Conservation (phyloP, 192 early-diverging fungal species). For the Coemansia sp. region DNA sequence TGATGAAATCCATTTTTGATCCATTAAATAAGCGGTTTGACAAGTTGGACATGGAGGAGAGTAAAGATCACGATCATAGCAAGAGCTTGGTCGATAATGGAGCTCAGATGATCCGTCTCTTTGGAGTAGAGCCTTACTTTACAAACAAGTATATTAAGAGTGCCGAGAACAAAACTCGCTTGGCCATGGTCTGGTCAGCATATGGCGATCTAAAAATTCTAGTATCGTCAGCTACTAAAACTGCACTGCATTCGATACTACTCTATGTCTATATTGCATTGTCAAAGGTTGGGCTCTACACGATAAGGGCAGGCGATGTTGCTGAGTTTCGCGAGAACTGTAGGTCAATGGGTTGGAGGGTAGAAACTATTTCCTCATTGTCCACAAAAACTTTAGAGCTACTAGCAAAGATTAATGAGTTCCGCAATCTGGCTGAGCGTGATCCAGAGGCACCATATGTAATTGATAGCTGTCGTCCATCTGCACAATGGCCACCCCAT, state of each 20-base stretch:
- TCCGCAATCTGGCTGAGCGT: conserved; percentile 1
- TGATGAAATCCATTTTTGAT: neutral
- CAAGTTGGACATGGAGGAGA: neutral
- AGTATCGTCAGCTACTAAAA: neutral
- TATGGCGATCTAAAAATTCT: rapidly evolving
- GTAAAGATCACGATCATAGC: neutral
- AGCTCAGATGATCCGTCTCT: conserved; percentile 66
- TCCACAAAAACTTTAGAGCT: neutral
- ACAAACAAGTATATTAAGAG: conserved; percentile 51
- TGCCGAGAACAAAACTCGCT: conserved; percentile 64
- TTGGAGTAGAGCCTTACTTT: conserved; percentile 61
- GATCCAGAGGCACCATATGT: conserved; percentile 21
- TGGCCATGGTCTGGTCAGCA: neutral
- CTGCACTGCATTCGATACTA: neutral
- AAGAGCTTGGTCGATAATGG: conserved; percentile 8
- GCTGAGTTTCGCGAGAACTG: neutral
- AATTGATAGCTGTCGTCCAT: conserved; percentile 11
- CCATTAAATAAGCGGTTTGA: neutral
- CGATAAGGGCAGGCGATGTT: neutral
- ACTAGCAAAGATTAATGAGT: neutral
- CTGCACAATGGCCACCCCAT: conserved; percentile 20
- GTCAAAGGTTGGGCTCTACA: neutral
- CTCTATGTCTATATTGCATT: neutral
- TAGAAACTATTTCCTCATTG: neutral
- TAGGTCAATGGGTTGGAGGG: neutral